Percentiles rank a stretch among this genome's conserved stretches.
Evolutionary conservation across 2,329 filamentous ascomycete species (phyloP).

Genomic region (Cladosporium colombiae): DNA sequence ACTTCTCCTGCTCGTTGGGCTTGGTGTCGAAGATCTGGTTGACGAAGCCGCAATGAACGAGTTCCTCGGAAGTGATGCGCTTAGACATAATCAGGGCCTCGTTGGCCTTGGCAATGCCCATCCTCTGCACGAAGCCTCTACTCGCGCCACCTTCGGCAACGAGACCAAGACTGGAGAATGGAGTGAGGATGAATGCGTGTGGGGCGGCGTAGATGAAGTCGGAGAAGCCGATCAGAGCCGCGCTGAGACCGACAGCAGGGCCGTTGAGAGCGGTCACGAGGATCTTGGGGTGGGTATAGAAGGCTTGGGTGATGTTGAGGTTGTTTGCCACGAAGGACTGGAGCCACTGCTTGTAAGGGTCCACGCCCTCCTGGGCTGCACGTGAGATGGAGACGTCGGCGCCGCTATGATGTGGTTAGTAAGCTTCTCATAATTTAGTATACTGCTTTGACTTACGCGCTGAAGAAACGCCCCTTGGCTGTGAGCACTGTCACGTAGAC

Average conservation of each 20-base stretch:
- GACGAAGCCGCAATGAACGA: slow-evolving; percentile 76
- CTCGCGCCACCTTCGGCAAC: slow-evolving; percentile 86
- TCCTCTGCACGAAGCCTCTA: slow-evolving; percentile 72
- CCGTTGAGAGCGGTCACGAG: slow-evolving; percentile 90
- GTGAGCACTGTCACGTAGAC: slow-evolving; percentile 83
- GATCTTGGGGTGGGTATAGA: slow-evolving; percentile 92
- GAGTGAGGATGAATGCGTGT: slow-evolving; percentile 81
- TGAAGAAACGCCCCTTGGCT: slow-evolving; percentile 80
- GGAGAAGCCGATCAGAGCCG: slow-evolving; percentile 76
- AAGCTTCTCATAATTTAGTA: background rate
- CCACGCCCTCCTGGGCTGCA: slow-evolving; percentile 36
- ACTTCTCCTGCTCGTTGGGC: slow-evolving; percentile 64
- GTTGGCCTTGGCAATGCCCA: slow-evolving; percentile 81
- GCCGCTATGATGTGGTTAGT: slow-evolving; percentile 56
- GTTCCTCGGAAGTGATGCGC: slow-evolving; percentile 69
- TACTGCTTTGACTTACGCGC: slow-evolving; percentile 64
- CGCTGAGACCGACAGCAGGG: slow-evolving; percentile 83
- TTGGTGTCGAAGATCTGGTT: slow-evolving; percentile 74
- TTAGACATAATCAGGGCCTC: slow-evolving; percentile 92
- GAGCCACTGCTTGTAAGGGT: slow-evolving; percentile 61
- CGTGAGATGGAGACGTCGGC: slow-evolving; percentile 70
- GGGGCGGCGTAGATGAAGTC: slow-evolving; percentile 92
- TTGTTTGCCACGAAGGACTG: slow-evolving; percentile 78
- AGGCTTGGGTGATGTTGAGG: slow-evolving; percentile 83
- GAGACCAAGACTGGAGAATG: slow-evolving; percentile 85